These are phyloP conservation scores for Meredithiella fracta DNA, from an alignment of 2,329 filamentous ascomycete genomes.

Conservation along the genomic window DNA sequence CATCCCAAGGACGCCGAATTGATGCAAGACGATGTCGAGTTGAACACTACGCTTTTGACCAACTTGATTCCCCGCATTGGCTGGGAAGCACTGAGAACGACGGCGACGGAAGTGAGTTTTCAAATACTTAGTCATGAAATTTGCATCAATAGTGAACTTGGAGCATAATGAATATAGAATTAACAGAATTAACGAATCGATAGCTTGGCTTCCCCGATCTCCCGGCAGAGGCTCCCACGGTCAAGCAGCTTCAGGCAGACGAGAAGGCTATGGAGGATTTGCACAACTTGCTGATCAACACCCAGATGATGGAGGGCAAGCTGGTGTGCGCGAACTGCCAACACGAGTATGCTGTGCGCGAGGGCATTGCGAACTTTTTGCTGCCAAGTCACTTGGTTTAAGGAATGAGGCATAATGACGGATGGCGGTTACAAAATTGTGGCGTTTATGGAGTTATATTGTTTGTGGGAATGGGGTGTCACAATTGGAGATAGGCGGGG, in stretches of 20 bases:
- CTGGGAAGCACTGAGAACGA: conserved; percentile 64
- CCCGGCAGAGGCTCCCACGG: conserved; percentile 45
- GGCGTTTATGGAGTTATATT: not conserved
- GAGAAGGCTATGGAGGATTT: conserved; percentile 60
- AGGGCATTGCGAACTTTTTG: conserved; percentile 93
- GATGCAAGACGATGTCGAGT: conserved; percentile 63
- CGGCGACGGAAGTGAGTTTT: conserved; percentile 61
- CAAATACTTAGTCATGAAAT: too few relatives aligned
- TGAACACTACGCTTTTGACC: conserved; percentile 63
- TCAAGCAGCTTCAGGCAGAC: conserved; percentile 45
- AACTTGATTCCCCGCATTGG: conserved; percentile 80
- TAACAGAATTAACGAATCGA: not conserved
- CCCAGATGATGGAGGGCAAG: conserved; percentile 74
- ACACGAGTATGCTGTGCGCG: conserved; percentile 85
- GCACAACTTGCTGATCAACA: conserved; percentile 73
- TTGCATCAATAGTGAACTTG: not conserved
- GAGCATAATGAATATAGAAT: not conserved
- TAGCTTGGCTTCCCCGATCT: conserved; percentile 67
- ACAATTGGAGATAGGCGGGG: not conserved
- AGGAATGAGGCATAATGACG: conserved; percentile 12
- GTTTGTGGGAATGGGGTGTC: not conserved
- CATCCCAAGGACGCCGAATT: conserved; percentile 88
- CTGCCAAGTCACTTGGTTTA: conserved; percentile 78
- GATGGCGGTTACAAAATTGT: not conserved
- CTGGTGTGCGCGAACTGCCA: conserved; percentile 82